A percentile compares a stretch with the other conserved stretches of the same genome.
Evolutionary conservation across 2,329 filamentous ascomycete genomes (phyloP).

Genomic region (Aspergillus sojae): DNA sequence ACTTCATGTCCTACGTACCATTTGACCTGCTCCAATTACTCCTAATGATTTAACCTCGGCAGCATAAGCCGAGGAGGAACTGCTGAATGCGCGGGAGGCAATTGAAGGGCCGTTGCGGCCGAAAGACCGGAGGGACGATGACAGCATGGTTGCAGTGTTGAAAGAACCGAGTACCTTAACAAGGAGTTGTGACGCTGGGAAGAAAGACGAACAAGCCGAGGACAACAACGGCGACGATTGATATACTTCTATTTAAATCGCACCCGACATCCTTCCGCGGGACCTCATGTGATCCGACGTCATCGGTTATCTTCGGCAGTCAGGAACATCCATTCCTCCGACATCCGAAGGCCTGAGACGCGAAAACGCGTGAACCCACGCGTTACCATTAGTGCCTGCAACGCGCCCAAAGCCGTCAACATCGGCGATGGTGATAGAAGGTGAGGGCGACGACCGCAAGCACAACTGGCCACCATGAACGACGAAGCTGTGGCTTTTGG

Average conservation of each 20-base stretch:
- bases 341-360: constrained; percentile 17
- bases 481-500: constrained; percentile 41
- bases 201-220: not conserved
- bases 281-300: constrained; percentile 29
- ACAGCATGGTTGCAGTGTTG: constrained; percentile 33
- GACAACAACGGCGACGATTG: not conserved
- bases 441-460: constrained; percentile 9
- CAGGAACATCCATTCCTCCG: constrained; percentile 21
- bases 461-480: constrained; percentile 40
- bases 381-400: constrained; percentile 26
- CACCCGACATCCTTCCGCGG: not conserved
- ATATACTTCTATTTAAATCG: not conserved
- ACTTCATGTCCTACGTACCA: constrained; percentile 62
- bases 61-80: constrained; percentile 61
- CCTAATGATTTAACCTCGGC: constrained; percentile 83
- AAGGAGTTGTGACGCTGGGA: not conserved
- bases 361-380: constrained; percentile 33
- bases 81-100: constrained; percentile 66
- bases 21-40: constrained; percentile 92
- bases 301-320: constrained; percentile 36
- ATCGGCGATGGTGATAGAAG: constrained; percentile 4
- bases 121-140: constrained; percentile 36
- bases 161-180: not conserved
- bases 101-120: constrained; percentile 38
- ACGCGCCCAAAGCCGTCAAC: not conserved